Base-by-base conservation (phyloP, 2,329 filamentous ascomycete species). In the Colletotrichum tofieldiae region DNA sequence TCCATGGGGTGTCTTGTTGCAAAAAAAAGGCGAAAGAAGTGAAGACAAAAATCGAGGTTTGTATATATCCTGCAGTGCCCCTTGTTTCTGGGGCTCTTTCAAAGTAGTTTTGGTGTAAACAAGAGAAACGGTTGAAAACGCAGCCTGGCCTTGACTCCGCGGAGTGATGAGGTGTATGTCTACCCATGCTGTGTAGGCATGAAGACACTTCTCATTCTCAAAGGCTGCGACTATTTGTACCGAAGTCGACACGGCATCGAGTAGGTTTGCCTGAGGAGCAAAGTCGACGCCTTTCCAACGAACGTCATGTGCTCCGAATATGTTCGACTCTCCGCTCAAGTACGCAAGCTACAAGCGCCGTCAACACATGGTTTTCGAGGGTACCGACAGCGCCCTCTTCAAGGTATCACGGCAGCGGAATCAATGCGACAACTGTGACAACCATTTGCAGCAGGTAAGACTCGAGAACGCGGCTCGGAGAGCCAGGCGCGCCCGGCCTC, bases 21-120 rank as follows among this genome's bases (percentile, higher is more conserved):
- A 67, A 37, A 16, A 16, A 45, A 45, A 52, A 20, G 67, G 62
- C 54, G 63, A 66, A 55, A 39, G 47, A 70, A 43, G 45, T 47
- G 43, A 60, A 66, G 62, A 54, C 37, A 52, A 61, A 70, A 67
- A 59, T 54, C 35, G 67, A 61, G 39, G 62, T 54, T 60, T 67
- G 45, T 71, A 67, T 55, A 55, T 67, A 67, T 56, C 39, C 45
- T 39, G 67, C 37, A 45, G 18, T 43, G 39, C 39, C 39, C 49
- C 26, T 66, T 39, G 16, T 66, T 66, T 29, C 18, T 20, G 39
- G 64, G 32, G 18, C 20, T 66, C 14, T 60, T 66, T 23, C 23
- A 32, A 18, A 60, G 26, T 18, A 55, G 35, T 35, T 12, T 45
- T 29, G 39, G 11, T 64, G 37, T 54, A 43, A 8, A 26, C n/a